These are phyloP conservation scores for Termitomyces sp. DNA, from an alignment of 768 basidiomycete genomes.

Conservation along the genomic window DNA sequence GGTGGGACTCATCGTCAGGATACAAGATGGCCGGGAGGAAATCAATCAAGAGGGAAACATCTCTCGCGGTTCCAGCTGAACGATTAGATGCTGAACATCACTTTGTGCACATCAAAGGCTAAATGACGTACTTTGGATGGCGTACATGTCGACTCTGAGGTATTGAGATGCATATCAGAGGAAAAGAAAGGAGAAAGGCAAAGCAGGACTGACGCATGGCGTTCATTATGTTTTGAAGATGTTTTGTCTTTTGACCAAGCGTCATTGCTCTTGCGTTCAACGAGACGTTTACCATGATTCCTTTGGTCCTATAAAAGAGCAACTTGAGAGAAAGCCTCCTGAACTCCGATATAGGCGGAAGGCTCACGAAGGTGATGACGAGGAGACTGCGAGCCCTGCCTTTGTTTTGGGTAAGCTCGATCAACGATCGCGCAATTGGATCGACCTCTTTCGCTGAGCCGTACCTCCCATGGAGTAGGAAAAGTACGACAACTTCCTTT, in stretches of 20 bases:
- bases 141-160: slow-evolving; percentile 41
- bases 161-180: not conserved
- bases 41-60: slow-evolving; percentile 79
- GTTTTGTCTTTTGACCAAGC: slow-evolving; percentile 25
- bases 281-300: slow-evolving; percentile 36
- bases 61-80: slow-evolving; percentile 61
- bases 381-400: slow-evolving; percentile 20
- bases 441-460: slow-evolving; percentile 25
- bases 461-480: slow-evolving; percentile 37
- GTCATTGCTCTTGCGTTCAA: slow-evolving; percentile 27
- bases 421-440: slow-evolving; percentile 19
- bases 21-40: slow-evolving; percentile 72
- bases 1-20: slow-evolving; percentile 49
- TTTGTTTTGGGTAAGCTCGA: slow-evolving; percentile 10
- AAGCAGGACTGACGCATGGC: slow-evolving; percentile 34
- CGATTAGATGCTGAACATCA: not conserved
- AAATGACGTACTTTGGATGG: slow-evolving; percentile 31
- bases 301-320: slow-evolving; percentile 33
- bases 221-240: slow-evolving; percentile 22
- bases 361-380: slow-evolving; percentile 33
- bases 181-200: not conserved
- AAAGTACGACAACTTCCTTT: slow-evolving; percentile 27
- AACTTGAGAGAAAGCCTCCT: not conserved
- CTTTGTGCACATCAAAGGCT: not conserved
- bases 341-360: not conserved